Conservation (phyloP, 305 asterid genomes). For the Solanum hybrid region DNA sequence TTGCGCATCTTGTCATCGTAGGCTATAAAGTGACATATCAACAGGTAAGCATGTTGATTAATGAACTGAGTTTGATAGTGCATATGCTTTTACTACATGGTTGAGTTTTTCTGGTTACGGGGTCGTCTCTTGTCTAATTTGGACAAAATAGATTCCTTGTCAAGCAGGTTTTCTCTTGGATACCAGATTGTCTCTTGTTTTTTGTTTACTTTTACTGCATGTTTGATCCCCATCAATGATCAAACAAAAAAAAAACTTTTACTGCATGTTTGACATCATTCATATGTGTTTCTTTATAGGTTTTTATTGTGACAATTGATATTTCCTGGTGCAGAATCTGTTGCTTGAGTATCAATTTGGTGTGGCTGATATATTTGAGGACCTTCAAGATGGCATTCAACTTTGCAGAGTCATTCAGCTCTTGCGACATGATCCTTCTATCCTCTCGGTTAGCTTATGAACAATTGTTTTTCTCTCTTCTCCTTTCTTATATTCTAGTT, state of each 20-base stretch:
- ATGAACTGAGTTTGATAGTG: not conserved
- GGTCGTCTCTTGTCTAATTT: not conserved
- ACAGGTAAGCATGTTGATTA: slow-evolving; percentile 53
- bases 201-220: not conserved
- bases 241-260: not conserved
- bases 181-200: not conserved
- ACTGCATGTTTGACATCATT: not conserved
- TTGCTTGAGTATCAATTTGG: slow-evolving; percentile 64
- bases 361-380: slow-evolving; percentile 64
- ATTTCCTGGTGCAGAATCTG: slow-evolving; percentile 46
- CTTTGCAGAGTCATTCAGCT: slow-evolving; percentile 85
- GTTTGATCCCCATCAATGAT: not conserved
- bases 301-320: not conserved
- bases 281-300: not conserved
- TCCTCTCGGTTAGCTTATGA: slow-evolving; percentile 55
- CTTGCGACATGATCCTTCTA: slow-evolving; percentile 65
- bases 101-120: not conserved
- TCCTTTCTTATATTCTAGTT: not conserved
- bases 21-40: slow-evolving; percentile 78
- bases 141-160: not conserved
- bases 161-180: not conserved
- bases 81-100: not conserved
- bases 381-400: slow-evolving; percentile 74
- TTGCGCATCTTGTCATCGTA: slow-evolving; percentile 72
- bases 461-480: not conserved